These are phyloP conservation scores for Singerocomus rubriflavus DNA, from an alignment of 1,284 basidiomycete species.

Conservation along the genomic window DNA sequence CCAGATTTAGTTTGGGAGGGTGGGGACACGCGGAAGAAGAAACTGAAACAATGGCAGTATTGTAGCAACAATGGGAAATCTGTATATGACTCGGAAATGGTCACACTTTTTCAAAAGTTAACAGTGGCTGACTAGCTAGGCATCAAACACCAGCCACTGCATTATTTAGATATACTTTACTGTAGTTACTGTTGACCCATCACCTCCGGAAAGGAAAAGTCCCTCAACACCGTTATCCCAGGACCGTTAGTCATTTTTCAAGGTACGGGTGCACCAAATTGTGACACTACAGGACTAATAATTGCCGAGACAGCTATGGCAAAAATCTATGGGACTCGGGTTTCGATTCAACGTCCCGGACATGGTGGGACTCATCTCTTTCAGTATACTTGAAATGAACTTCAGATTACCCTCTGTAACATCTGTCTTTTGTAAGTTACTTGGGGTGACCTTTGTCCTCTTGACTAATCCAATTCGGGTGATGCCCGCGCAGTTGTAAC, in stretches of 20 bases:
- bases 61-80: neutral
- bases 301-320: neutral
- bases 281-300: neutral
- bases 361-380: neutral
- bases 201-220: neutral
- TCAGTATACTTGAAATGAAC: conserved; percentile 3
- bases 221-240: neutral
- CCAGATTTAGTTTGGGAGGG: conserved; percentile 29
- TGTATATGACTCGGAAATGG: neutral
- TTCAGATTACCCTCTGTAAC: neutral
- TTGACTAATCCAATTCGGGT: conserved; percentile 19
- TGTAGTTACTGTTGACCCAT: too few species aligned
- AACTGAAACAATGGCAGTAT: conserved; percentile 23
- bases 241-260: neutral
- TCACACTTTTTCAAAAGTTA: too few species aligned
- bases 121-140: neutral
- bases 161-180: neutral
- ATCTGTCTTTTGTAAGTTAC: neutral
- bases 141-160: neutral
- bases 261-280: neutral
- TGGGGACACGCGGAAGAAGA: conserved; percentile 11
- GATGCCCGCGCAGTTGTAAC: conserved; percentile 24
- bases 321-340: neutral
- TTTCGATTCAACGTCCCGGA: too few species aligned
- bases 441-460: neutral